Evolutionary conservation across 257 asterid species (phyloP).

Genomic region (Thymus quinquecostatus): DNA sequence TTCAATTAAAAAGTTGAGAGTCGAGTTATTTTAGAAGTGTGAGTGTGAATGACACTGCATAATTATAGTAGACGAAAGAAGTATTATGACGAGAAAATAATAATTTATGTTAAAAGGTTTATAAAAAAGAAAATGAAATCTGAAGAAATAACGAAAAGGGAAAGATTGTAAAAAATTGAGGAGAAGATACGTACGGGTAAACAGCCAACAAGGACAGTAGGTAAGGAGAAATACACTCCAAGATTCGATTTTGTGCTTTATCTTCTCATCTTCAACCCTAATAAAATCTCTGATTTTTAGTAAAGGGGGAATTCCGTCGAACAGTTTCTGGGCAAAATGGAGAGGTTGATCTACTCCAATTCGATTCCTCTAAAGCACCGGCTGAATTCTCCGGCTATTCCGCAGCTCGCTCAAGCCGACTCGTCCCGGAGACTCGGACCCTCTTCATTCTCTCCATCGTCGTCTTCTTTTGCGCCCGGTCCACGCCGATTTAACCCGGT

Average conservation of each 20-base stretch:
- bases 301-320: not conserved
- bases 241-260: slow-evolving; percentile 19
- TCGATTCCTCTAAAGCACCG: slow-evolving; percentile 53
- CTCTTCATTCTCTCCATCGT: slow-evolving; percentile 11
- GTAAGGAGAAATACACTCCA: too few species aligned
- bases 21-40: too few species aligned
- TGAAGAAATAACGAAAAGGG: not conserved
- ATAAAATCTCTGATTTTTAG: not conserved
- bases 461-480: slow-evolving; percentile 32
- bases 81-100: too few species aligned
- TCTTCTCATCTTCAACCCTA: slow-evolving; percentile 37
- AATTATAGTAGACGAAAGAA: too few species aligned
- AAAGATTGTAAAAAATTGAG: not conserved
- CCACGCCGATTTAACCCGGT: slow-evolving; percentile 40
- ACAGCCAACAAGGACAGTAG: not conserved
- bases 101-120: too few species aligned
- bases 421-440: slow-evolving; percentile 34
- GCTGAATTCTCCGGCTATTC: slow-evolving; percentile 42
- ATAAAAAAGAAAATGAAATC: too few species aligned
- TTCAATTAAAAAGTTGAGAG: too few species aligned
- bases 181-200: slow-evolving; percentile 17
- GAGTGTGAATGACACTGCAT: too few species aligned
- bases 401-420: slow-evolving; percentile 40
- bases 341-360: slow-evolving; percentile 66
- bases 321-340: slow-evolving; percentile 45